These are phyloP conservation scores for Morella rubra DNA, from an alignment of 306 rosid genomes.

Conservation along the genomic window DNA sequence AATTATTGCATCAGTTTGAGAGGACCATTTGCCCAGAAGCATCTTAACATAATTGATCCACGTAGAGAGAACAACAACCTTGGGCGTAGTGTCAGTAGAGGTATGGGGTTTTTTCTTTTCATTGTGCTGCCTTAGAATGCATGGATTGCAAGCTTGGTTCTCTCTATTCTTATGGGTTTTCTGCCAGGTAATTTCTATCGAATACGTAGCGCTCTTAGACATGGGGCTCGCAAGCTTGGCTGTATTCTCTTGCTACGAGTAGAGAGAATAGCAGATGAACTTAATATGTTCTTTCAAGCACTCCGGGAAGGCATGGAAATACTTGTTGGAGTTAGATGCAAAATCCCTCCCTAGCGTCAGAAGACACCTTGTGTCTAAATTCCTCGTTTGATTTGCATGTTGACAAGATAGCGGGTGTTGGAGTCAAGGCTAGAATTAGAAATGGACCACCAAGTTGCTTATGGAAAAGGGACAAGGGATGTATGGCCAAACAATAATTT, in stretches of 20 bases:
- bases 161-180: conserved; percentile 22
- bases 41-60: conserved; percentile 90
- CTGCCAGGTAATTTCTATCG: conserved; percentile 74
- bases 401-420: conserved; percentile 32
- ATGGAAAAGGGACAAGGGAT: no score
- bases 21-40: conserved; percentile 77
- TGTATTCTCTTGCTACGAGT: conserved; percentile 62
- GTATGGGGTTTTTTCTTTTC: conserved; percentile 40
- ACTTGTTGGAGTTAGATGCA: conserved; percentile 37
- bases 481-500: no score
- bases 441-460: conserved; percentile 27
- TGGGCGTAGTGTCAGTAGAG: conserved; percentile 91
- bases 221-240: conserved; percentile 85
- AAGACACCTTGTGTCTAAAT: background rate
- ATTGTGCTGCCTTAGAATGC: background rate
- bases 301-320: conserved; percentile 64
- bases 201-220: conserved; percentile 82
- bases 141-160: conserved; percentile 7
- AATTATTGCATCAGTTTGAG: conserved; percentile 76
- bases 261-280: conserved; percentile 64
- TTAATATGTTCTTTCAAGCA: conserved; percentile 62
- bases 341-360: conserved; percentile 18
- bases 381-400: conserved; percentile 27
- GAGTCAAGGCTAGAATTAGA: conserved; percentile 25
- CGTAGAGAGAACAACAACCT: conserved; percentile 89